Evolutionary conservation across 495 filamentous ascomycete species (phyloP).

Genomic region (Alectoria sarmentosa): DNA sequence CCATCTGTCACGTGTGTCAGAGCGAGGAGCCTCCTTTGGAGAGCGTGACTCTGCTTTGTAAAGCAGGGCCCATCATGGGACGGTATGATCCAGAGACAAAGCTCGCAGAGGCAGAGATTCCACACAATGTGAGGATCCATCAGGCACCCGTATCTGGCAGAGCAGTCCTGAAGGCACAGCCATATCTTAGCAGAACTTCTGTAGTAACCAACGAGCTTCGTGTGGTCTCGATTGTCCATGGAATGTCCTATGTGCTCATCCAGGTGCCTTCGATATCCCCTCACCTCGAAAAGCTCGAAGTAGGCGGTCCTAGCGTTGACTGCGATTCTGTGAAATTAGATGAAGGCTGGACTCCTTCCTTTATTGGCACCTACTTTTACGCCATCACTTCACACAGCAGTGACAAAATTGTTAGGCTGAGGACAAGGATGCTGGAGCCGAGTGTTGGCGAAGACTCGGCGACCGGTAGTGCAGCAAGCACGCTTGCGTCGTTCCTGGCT

Average conservation of each 20-base stretch:
- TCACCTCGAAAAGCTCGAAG: slow-evolving; percentile 28
- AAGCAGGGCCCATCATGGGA: slow-evolving; percentile 50
- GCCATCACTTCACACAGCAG: slow-evolving; percentile 31
- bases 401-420: slow-evolving; percentile 27
- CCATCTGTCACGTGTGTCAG: slow-evolving; percentile 44
- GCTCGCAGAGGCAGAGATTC: slow-evolving; percentile 45
- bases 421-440: slow-evolving; percentile 49
- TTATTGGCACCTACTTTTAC: slow-evolving; percentile 52
- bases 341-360: slow-evolving; percentile 47
- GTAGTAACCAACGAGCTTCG: slow-evolving; percentile 31
- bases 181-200: slow-evolving; percentile 14
- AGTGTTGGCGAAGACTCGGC: slow-evolving; percentile 58
- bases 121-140: slow-evolving; percentile 58
- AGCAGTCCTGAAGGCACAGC: slow-evolving; percentile 30
- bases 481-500: slow-evolving; percentile 49
- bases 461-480: slow-evolving; percentile 56
- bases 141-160: slow-evolving; percentile 20
- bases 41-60: slow-evolving; percentile 41
- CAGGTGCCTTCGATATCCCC: slow-evolving; percentile 34
- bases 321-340: slow-evolving; percentile 39
- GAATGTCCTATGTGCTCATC: slow-evolving; percentile 58
- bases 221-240: slow-evolving; percentile 58
- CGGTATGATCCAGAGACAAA: slow-evolving; percentile 30
- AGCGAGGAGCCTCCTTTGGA: slow-evolving; percentile 21
- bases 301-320: slow-evolving; percentile 11